Base-by-base conservation (phyloP, 108 stramenopile genomes). In the Nannochloropsis gaditana region DNA sequence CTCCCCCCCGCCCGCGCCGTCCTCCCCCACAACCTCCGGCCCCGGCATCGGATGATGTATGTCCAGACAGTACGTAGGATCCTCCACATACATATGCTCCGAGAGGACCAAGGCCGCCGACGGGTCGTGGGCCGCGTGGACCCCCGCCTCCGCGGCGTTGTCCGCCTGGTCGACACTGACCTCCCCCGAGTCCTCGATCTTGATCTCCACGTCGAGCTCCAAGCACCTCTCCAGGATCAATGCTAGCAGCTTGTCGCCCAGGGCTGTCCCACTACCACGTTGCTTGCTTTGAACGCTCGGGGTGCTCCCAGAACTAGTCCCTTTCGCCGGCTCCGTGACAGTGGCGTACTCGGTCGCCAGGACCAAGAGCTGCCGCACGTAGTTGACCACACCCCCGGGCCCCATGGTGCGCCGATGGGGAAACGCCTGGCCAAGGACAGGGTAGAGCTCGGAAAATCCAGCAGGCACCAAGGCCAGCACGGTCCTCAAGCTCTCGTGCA, bases 151-250 rank as follows among this genome's bases (percentile, higher is more conserved):
- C 11, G 80, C 80, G 80, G 31, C 80, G 3, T 11, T 41, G 5
- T 42, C 83, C 84, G 42, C 84, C 15, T 90, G 88, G 45, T 96
- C 95, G 31, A 96, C 89, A 47, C 84, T 85, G 9, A 93, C 97
- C 43, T 93, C 92, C 15, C 98, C 98, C 43, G 90, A 86, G 80
- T 96, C 93, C 80, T 91, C 88, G 81, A 99, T 97, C 84, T 94
- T 94, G 83, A 99, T 97, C 86, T 99, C 95, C 50, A 99, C 98
- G 91, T 99, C 98, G 81, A 99, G 95, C 90, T 97, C 96, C 83
- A 99, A 84, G 44, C 95, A 95, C 81, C 93, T 93, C 80, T 95
- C 95, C 43, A 97, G 91, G 43, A 95, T 88, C 44, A 94, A 81
- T 44, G 84, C 85, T 81, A 94, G 85, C 43, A 94, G 85, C 10